These are phyloP conservation scores for Euryodendron excelsum DNA, from an alignment of 148 eudicot species.

Conservation along the genomic window DNA sequence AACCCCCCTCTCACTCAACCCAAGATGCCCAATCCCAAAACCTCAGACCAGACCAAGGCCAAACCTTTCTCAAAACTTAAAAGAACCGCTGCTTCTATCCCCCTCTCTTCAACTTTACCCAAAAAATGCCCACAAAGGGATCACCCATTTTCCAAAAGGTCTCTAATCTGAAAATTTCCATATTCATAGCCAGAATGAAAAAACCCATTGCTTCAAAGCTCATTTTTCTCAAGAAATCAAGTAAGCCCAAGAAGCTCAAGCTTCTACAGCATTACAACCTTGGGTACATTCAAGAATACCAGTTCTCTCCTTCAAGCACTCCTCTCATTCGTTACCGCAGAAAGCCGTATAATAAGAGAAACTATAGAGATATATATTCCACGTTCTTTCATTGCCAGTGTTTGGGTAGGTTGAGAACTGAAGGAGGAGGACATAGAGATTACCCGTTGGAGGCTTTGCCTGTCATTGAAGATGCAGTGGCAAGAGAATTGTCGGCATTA, in stretches of 20 bases:
- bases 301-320: conserved; percentile 21
- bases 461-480: conserved; percentile 6
- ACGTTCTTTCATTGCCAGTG: neutral
- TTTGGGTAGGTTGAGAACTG: neutral
- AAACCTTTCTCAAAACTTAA: neutral
- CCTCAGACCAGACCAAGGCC: neutral
- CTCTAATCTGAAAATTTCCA: conserved; percentile 19
- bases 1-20: neutral
- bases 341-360: neutral
- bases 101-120: too few relatives aligned
- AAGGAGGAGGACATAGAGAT: neutral
- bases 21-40: neutral
- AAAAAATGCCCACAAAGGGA: conserved; percentile 32
- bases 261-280: conserved; percentile 27
- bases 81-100: too few relatives aligned
- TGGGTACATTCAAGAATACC: conserved; percentile 39
- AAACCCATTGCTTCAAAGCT: conserved; percentile 29
- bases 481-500: conserved; percentile 8
- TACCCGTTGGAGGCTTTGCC: conserved; percentile 13
- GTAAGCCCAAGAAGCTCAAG: conserved; percentile 23
- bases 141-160: conserved; percentile 1
- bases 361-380: neutral
- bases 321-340: neutral
- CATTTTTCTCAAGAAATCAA: conserved; percentile 28
- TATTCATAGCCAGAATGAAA: conserved; percentile 32